Evolutionary conservation across 225 moss, liverwort and hornwort species (phyloP), one percentile per base, ranked within the genome.

Genomic region (Marchantia polymorpha): DNA sequence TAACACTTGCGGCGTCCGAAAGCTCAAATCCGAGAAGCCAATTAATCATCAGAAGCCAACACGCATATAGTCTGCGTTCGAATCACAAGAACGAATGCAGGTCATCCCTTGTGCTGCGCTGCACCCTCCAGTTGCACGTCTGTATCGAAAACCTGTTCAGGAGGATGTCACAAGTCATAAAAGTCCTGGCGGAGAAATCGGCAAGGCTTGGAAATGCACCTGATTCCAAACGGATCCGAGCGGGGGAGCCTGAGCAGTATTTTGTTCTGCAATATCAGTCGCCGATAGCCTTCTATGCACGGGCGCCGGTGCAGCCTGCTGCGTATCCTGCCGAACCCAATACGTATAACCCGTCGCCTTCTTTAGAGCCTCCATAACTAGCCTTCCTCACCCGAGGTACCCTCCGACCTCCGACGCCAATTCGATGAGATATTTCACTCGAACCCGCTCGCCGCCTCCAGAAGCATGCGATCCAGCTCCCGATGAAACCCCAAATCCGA

Each of bases 141-240:
- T 16, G 20, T 3, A 39, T 8, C 68, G 4, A 70, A 4, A 48
- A 20, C 17, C 10, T 29, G n/a, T 19, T 22, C 48, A 70, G 48
- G 22, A 70, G 10, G 39, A 39, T 49, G 19, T 22, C 48, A 49
- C 20, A 17, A 22, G n/a, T 49, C 20, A 27, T 48, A 8, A 9
- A 46, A 3, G 49, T 11, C 64, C 8, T 15, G 16, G 20, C 14
- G 25, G 27, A 5, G 15, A 12, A 11, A n/a, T 31, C 29, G 27
- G 7, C 59, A 60, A 60, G 17, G 59, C 15, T 22, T 60, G 1
- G 39, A 39, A 39, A 39, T 39, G 51, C 26, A 86, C 86, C 86
- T 90, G 92, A 78, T 95, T 95, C 95, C 93, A 95, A 69, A 81
- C 82, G 16, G 91, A 92, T 46, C 95, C 93, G 2, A 90, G 84